Evolutionary conservation across 306 rosid species (phyloP), one percentile per base, ranked within the genome.

Genomic region (Vigna unguiculata): DNA sequence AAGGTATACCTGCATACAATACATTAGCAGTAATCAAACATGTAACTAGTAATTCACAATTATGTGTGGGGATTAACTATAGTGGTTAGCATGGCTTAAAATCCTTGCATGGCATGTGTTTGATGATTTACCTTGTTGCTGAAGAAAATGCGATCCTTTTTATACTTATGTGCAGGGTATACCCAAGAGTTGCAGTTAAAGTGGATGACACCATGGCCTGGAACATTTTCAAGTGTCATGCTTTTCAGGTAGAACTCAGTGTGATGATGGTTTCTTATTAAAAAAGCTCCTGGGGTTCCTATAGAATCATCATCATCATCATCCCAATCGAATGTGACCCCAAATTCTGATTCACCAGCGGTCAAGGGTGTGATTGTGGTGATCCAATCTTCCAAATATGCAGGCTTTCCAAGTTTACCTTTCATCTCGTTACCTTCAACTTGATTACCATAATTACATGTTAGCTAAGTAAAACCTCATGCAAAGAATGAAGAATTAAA

Each of bases 131-230:
- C 97, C 95, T 90, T 81, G 89, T 91, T 93, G 21, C 80, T 53
- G 77, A 93, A 93, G 91, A 93, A 93, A 78, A 91, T 66, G 4
- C 97, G 91, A 48, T 87, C 90, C 13, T 60, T 90, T 25, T 83
- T 12, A 75, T 91, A 90, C 74, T 85, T 83, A 0, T 80, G 57
- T 4, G 88, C 66, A 61, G 93, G 93, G 81, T 90, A 93, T 20
- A 93, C 88, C 97, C 98, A 93, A 10, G 98, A 93, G 86, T 90
- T 91, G 88, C 98, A 93, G 2, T 80, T 86, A 36, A 91, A 93
- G 80, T 88, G 96, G 54, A 91, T 70, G 22, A 2, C 58, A 19
- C 93, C 97, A 69, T 84, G 84, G 57, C 87, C 88, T 0, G 97
- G 98, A 59, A 91, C 89, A 75, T 84, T 57, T 58, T 88, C 87